Percentiles rank a stretch among this genome's conserved stretches.
Evolutionary conservation across 2,329 filamentous ascomycete genomes (phyloP).

Genomic region (Thelonectria blattea): DNA sequence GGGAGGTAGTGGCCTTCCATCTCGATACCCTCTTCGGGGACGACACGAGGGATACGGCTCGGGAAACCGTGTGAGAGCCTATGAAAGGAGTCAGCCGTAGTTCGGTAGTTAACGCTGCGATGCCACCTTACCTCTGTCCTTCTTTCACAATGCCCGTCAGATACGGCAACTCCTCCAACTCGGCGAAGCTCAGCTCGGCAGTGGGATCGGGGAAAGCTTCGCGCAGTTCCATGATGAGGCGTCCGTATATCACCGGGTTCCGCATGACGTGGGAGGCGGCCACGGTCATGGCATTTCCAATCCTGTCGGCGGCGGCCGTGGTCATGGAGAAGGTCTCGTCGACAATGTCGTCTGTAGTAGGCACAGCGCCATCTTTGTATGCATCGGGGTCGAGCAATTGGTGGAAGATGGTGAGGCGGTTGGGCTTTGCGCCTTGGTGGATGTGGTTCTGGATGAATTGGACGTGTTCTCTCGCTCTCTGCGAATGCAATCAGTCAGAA

Average conservation of each 20-base stretch:
- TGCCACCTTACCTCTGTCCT: conserved; percentile 8
- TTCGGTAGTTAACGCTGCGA: too few relatives aligned
- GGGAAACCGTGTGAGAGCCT: conserved; percentile 18
- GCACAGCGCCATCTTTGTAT: conserved; percentile 4
- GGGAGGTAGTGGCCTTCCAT: conserved; percentile 18
- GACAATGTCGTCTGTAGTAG: not conserved
- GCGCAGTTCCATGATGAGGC: conserved; percentile 11
- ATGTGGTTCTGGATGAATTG: conserved; percentile 12
- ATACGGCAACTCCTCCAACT: conserved; percentile 16
- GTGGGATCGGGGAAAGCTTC: conserved; percentile 13
- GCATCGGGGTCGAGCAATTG: conserved; percentile 16
- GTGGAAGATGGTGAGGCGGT: conserved; percentile 14
- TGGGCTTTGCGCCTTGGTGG: conserved; percentile 10
- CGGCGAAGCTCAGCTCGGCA: not conserved
- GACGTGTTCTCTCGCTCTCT: conserved; percentile 15
- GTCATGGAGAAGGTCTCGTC: conserved; percentile 18
- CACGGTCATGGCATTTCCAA: conserved; percentile 15
- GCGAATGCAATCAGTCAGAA: too few relatives aligned
- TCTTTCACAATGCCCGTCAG: conserved; percentile 18
- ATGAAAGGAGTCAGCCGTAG: not conserved
- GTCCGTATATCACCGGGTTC: conserved; percentile 9
- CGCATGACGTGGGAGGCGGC: conserved; percentile 18
- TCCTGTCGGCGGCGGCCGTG: conserved; percentile 16
- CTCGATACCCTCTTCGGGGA: conserved; percentile 9
- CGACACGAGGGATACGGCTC: conserved; percentile 17